phyloP scores from a whole-genome alignment of 2,329 filamentous ascomycete species.

The Tolypocladium ovalisporum region DNA sequence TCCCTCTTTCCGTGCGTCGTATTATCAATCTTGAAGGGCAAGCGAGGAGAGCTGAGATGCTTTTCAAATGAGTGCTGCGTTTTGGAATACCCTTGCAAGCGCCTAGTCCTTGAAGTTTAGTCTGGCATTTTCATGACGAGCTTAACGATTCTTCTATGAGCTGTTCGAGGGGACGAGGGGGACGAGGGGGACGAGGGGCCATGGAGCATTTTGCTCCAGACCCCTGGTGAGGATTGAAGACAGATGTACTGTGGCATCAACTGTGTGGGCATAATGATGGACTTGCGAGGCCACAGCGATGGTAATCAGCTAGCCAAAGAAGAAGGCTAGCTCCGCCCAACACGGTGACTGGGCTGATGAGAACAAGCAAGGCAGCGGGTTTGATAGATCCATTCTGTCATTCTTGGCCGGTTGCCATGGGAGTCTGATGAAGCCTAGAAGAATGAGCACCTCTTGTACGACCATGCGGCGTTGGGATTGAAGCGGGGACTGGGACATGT shows the following conservation, averaged over 20 bases:
- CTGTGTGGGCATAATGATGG: background rate
- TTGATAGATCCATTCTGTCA: background rate
- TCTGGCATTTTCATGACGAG: constrained; percentile 5
- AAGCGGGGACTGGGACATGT: background rate
- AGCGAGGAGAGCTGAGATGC: background rate
- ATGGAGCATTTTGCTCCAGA: background rate
- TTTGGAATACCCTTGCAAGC: constrained; percentile 1
- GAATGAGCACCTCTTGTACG: background rate
- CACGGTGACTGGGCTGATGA: background rate
- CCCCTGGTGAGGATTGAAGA: background rate
- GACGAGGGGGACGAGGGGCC: background rate
- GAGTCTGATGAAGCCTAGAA: background rate
- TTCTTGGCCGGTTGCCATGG: background rate
- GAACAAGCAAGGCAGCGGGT: background rate
- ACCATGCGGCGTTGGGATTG: background rate
- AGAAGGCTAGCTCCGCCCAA: background rate
- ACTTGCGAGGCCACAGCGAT: background rate
- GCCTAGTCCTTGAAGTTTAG: background rate
- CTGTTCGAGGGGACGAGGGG: background rate
- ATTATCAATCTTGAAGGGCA: background rate
- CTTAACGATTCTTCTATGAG: constrained; percentile 6
- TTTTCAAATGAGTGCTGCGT: background rate
- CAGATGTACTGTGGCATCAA: background rate
- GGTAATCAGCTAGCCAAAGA: background rate
- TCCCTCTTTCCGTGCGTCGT: background rate